These are phyloP conservation scores for Hylodesmum podocarpum DNA, from an alignment of 306 rosid genomes.

Conservation along the genomic window DNA sequence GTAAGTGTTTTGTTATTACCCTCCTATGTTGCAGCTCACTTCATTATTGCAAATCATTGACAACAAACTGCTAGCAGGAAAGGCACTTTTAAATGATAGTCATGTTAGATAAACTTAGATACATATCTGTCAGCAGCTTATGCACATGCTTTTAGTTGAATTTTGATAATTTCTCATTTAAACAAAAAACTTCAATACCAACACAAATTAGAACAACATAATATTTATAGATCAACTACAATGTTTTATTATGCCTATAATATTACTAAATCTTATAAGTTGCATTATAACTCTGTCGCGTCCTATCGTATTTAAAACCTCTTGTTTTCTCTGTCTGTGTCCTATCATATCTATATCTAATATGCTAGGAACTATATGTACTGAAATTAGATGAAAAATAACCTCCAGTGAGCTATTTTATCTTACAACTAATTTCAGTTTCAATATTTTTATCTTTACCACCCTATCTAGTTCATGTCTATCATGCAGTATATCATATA, in stretches of 20 bases:
- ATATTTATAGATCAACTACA: not conserved
- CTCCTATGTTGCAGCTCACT: not conserved
- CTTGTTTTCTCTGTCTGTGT: not conserved
- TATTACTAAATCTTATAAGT: no score
- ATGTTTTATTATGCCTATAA: not conserved
- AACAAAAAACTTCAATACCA: not conserved
- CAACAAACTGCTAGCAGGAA: not conserved
- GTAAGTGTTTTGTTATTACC: not conserved
- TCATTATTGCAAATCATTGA: not conserved
- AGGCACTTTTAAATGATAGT: not conserved
- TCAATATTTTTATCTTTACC: not conserved
- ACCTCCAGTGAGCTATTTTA: not conserved
- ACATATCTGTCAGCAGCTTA: no score
- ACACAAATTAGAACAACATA: not conserved
- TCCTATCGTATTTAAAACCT: no score
- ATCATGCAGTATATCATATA: not conserved
- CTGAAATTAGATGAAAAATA: not conserved
- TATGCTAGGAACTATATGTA: no score
- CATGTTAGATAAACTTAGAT: no score
- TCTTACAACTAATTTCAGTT: not conserved
- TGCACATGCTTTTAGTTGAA: no score
- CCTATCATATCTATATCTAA: no score
- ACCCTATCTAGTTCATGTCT: not conserved
- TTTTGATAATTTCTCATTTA: not conserved
- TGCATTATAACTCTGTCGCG: not conserved